These are phyloP conservation scores for Hippophae rhamnoides DNA, from an alignment of 306 rosid species.

Conservation along the genomic window DNA sequence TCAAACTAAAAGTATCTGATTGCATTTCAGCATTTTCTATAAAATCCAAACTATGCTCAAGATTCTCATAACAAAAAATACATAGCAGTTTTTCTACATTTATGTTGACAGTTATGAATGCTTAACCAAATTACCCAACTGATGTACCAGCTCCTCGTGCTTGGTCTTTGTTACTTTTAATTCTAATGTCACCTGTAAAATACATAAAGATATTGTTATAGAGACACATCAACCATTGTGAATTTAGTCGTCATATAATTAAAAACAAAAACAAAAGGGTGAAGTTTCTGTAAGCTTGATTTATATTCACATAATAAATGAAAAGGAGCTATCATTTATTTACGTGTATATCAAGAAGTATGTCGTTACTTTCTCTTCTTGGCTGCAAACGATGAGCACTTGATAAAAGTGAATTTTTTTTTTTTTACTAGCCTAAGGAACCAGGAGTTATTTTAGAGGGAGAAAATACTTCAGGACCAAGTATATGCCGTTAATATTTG, in stretches of 20 bases:
- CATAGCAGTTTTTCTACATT: background rate
- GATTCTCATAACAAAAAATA: background rate
- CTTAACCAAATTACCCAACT: constrained; percentile 30
- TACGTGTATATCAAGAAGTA: too few relatives aligned
- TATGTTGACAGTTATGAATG: constrained; percentile 20
- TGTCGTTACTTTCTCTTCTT: too few relatives aligned
- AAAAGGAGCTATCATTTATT: background rate
- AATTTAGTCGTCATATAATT: background rate
- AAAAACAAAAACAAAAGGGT: background rate
- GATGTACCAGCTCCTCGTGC: constrained; percentile 47
- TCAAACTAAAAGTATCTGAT: too few relatives aligned
- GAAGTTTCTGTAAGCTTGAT: background rate
- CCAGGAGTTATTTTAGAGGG: too few relatives aligned
- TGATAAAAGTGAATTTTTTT: too few relatives aligned
- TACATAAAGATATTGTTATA: constrained; percentile 5
- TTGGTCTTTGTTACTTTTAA: constrained; percentile 47
- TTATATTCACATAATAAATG: background rate
- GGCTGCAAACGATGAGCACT: too few relatives aligned
- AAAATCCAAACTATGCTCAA: background rate
- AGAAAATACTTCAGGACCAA: background rate
- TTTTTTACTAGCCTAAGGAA: too few relatives aligned
- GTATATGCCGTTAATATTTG: background rate
- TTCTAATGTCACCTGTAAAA: constrained; percentile 67
- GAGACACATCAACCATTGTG: background rate
- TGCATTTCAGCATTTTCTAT: too few relatives aligned